Conservation (phyloP, 306 rosid species). For the Begonia loranthoides region DNA sequence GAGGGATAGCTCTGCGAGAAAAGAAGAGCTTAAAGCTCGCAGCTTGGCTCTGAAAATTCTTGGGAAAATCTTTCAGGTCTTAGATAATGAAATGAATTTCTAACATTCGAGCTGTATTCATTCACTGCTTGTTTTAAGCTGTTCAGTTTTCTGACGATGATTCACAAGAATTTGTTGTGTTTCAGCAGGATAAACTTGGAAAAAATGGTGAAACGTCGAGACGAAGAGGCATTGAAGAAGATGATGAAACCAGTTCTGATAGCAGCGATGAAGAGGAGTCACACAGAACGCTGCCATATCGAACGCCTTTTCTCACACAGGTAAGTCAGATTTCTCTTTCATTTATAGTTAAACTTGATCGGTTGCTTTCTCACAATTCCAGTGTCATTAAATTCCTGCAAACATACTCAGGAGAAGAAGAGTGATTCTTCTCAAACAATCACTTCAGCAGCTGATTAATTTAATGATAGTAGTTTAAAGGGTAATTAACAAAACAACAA, state of each 20-base stretch:
- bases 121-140: no score
- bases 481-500: no score
- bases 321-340: constrained; percentile 18
- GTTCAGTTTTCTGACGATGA: no score
- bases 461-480: no score
- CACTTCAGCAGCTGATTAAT: no score
- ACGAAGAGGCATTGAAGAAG: constrained; percentile 45
- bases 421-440: no score
- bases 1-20: constrained; percentile 44
- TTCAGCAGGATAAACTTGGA: constrained; percentile 40
- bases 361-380: neutral
- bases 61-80: constrained; percentile 79
- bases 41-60: constrained; percentile 66
- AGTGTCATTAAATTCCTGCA: neutral
- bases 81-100: neutral
- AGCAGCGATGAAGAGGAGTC: constrained; percentile 64
- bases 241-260: constrained; percentile 64
- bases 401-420: neutral
- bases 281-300: constrained; percentile 45
- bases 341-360: neutral
- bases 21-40: constrained; percentile 80
- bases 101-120: neutral
- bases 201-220: constrained; percentile 46
- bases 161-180: neutral
- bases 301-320: constrained; percentile 79